phyloP scores from a whole-genome alignment of 140 eudicot species.

The Oenanthe javanica region DNA sequence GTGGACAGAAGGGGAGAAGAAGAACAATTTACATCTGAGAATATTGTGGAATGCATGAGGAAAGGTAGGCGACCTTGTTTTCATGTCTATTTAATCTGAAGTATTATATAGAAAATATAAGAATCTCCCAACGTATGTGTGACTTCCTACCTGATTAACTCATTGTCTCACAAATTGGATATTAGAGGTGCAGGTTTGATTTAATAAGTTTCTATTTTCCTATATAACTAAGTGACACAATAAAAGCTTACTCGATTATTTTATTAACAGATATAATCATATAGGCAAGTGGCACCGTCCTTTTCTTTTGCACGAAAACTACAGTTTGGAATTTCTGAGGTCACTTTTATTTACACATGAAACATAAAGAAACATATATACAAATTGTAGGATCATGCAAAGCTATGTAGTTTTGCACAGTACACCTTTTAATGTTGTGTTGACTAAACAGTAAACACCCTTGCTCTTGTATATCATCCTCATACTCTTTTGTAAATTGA shows the following conservation, averaged over 20 bases:
- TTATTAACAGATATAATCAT: too few species aligned
- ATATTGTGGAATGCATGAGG: slow-evolving; percentile 62
- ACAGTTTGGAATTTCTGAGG: not conserved
- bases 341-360: not conserved
- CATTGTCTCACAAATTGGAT: not conserved
- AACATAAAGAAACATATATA: not conserved
- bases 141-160: not conserved
- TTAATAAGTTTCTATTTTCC: not conserved
- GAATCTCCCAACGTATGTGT: not conserved
- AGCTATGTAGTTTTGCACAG: not conserved
- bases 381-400: not conserved
- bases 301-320: not conserved
- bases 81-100: not conserved
- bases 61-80: slow-evolving; percentile 44
- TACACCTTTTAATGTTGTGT: not conserved
- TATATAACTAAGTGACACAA: too few species aligned
- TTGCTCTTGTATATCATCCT: not conserved
- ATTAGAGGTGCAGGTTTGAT: not conserved
- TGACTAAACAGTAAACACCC: not conserved
- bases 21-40: slow-evolving; percentile 59
- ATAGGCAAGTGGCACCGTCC: not conserved
- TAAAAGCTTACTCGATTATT: too few species aligned
- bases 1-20: slow-evolving; percentile 76
- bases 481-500: not conserved
- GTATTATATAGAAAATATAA: not conserved